These are phyloP conservation scores for Vararia minispora DNA, from an alignment of 768 basidiomycete genomes.

Conservation along the genomic window DNA sequence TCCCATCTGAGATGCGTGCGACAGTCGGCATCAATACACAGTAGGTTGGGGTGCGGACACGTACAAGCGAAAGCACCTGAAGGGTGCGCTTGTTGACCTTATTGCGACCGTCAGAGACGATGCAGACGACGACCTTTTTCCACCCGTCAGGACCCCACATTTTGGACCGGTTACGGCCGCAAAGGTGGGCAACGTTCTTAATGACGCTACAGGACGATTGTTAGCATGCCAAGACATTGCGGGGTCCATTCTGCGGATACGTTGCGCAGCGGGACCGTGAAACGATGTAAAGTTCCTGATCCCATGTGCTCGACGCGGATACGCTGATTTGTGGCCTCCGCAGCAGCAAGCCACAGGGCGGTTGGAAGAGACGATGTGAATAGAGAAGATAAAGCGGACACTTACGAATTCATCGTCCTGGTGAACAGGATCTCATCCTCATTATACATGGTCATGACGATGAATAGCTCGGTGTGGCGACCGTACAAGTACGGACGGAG, in stretches of 20 bases:
- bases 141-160: constrained; percentile 84
- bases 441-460: constrained; percentile 96
- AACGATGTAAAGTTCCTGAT: no score
- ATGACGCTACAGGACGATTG: constrained; percentile 44
- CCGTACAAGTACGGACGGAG: constrained; percentile 70
- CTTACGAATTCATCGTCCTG: constrained; percentile 78
- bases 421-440: constrained; percentile 76
- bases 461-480: constrained; percentile 84
- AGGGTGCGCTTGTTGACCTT: constrained; percentile 88
- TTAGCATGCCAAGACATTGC: constrained; percentile 1
- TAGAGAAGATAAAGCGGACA: constrained; percentile 10
- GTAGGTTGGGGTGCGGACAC: constrained; percentile 13
- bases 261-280: no score
- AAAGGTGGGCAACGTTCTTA: constrained; percentile 78
- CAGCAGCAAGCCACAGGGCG: no score
- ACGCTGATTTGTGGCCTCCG: no score
- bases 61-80: constrained; percentile 74
- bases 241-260: neutral
- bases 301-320: no score
- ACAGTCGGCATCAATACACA: constrained; percentile 3
- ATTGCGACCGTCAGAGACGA: constrained; percentile 77
- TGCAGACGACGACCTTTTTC: constrained; percentile 84
- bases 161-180: constrained; percentile 56
- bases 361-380: no score
- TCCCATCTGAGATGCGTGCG: constrained; percentile 66